Conservation (phyloP, 805 yeast genomes). For the Candida boleticola region DNA sequence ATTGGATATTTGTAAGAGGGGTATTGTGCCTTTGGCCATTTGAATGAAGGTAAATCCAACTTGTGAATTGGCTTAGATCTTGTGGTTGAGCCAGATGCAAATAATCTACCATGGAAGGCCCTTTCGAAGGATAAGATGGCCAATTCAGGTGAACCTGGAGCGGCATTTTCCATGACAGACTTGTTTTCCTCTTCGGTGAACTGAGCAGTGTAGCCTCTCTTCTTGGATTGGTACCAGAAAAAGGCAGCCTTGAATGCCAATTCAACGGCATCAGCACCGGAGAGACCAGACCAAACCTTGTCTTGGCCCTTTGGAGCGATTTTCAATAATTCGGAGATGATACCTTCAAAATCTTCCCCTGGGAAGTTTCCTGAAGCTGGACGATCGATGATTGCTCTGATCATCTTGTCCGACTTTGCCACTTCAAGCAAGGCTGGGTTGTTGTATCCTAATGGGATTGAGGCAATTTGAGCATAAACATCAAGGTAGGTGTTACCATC, state of each 20-base stretch:
- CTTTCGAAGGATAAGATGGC: slow-evolving; percentile 83
- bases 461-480: slow-evolving; percentile 80
- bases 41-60: slow-evolving; percentile 86
- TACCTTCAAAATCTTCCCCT: slow-evolving; percentile 61
- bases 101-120: slow-evolving; percentile 93
- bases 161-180: slow-evolving; percentile 73
- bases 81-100: slow-evolving; percentile 88
- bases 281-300: slow-evolving; percentile 73
- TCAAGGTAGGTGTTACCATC: slow-evolving; percentile 78
- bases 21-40: slow-evolving; percentile 96
- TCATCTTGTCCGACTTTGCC: slow-evolving; percentile 68
- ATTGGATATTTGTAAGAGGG: slow-evolving; percentile 85
- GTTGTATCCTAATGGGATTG: slow-evolving; percentile 83
- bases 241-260: slow-evolving; percentile 88
- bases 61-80: slow-evolving; percentile 95
- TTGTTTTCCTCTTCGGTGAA: slow-evolving; percentile 68
- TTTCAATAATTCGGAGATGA: slow-evolving; percentile 47
- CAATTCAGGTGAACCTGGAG: slow-evolving; percentile 87
- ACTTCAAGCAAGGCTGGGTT: slow-evolving; percentile 70
- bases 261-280: slow-evolving; percentile 89
- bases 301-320: slow-evolving; percentile 79
- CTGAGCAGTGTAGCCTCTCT: slow-evolving; percentile 60
- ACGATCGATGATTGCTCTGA: slow-evolving; percentile 72
- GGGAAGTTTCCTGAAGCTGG: slow-evolving; percentile 87
- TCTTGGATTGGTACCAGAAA: slow-evolving; percentile 68